A percentile compares a stretch with the other conserved stretches of the same genome.
Conservation (phyloP, 345 rosid genomes). For the Linum lewisii region DNA sequence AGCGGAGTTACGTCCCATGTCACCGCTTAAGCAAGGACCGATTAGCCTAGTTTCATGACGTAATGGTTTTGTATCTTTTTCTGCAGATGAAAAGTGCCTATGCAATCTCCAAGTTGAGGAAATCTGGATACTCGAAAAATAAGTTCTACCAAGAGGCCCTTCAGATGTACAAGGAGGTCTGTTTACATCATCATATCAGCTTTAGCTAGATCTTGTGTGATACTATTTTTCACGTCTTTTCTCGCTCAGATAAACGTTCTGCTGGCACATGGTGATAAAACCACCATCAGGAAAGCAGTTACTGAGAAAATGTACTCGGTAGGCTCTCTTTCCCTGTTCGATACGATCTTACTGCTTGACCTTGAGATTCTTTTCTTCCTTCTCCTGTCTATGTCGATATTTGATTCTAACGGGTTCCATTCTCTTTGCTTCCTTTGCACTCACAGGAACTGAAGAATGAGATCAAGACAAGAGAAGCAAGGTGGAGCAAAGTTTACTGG, state of each 20-base stretch:
- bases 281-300: constrained; percentile 58
- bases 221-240: constrained; percentile 4
- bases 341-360: neutral
- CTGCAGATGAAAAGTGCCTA: constrained; percentile 80
- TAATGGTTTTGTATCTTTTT: neutral
- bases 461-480: constrained; percentile 71
- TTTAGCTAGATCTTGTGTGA: neutral
- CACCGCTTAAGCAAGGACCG: neutral
- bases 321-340: constrained; percentile 29
- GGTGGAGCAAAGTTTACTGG: constrained; percentile 70
- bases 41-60: neutral
- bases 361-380: neutral
- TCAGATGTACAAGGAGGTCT: constrained; percentile 69
- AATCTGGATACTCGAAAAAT: constrained; percentile 72
- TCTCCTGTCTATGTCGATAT: neutral
- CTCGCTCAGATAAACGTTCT: constrained; percentile 53
- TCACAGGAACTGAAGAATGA: constrained; percentile 73
- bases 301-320: constrained; percentile 92
- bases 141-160: constrained; percentile 70
- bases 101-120: constrained; percentile 75
- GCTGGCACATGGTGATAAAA: constrained; percentile 73
- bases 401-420: neutral
- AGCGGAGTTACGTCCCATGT: too few species aligned
- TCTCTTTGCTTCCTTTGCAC: constrained; percentile 4
- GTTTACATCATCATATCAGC: constrained; percentile 1